These are phyloP conservation scores for Eucalyptus victrix DNA, from an alignment of 345 rosid genomes.

Conservation along the genomic window DNA sequence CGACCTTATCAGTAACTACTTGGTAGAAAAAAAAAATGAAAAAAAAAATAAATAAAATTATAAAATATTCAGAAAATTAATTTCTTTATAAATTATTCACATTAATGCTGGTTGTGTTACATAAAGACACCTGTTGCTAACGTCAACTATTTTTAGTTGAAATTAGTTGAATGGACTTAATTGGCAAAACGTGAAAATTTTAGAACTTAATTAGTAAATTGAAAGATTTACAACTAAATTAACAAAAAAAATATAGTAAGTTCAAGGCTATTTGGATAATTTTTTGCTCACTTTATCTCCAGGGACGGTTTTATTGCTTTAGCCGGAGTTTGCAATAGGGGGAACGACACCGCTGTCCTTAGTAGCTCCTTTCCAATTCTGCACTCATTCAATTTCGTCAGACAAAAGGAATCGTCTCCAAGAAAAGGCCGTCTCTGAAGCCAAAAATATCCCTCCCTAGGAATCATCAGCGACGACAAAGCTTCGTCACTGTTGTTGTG, in stretches of 20 bases:
- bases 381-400: not conserved
- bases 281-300: not conserved
- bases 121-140: rapidly evolving
- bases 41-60: too few relatives aligned
- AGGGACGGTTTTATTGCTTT: not conserved
- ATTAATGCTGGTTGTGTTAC: rapidly evolving
- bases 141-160: rapidly evolving
- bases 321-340: not conserved
- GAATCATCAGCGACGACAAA: not conserved
- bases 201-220: too few relatives aligned
- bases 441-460: not conserved
- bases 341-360: not conserved
- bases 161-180: rapidly evolving
- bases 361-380: not conserved
- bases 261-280: not conserved
- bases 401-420: not conserved
- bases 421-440: not conserved
- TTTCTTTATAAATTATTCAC: too few relatives aligned
- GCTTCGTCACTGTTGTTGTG: not conserved
- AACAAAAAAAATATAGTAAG: too few relatives aligned
- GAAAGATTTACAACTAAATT: too few relatives aligned
- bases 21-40: too few relatives aligned
- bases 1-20: rapidly evolving
- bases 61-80: too few relatives aligned
- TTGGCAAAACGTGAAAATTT: rapidly evolving